phyloP scores from a whole-genome alignment of 2,329 filamentous ascomycete species.

The Podosphaera fusca region DNA sequence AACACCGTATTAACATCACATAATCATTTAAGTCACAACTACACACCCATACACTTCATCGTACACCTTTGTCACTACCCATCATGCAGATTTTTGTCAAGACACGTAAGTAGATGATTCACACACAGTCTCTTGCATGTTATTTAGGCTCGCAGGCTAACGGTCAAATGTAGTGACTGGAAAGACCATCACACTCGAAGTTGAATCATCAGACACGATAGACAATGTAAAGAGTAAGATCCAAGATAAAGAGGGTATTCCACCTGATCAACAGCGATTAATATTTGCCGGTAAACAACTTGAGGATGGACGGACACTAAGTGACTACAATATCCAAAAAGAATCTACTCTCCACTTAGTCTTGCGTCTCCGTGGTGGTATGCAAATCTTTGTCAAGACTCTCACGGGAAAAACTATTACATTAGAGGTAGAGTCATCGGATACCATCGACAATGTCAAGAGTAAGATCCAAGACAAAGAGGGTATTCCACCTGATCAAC shows the following conservation, averaged over 20 bases:
- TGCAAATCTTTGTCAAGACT: conserved; percentile 99
- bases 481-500: conserved; percentile 92
- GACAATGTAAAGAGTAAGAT: too few species aligned
- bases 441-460: conserved; percentile 99
- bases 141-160: conserved; percentile 8
- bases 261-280: too few species aligned
- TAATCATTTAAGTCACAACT: too few species aligned
- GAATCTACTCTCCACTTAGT: too few species aligned
- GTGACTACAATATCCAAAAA: conserved; percentile 46
- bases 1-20: conserved; percentile 10
- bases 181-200: conserved; percentile 50
- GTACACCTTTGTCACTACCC: conserved; percentile 4
- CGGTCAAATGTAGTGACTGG: conserved; percentile 39
- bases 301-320: conserved; percentile 76
- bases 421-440: conserved; percentile 94
- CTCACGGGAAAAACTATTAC: conserved; percentile 99
- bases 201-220: conserved; percentile 14
- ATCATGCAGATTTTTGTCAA: conserved; percentile 96
- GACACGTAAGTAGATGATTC: conserved; percentile 43
- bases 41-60: background rate
- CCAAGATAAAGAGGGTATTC: too few species aligned
- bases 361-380: conserved; percentile 18
- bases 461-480: conserved; percentile 99
- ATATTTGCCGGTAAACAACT: conserved; percentile 81
- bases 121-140: background rate